Evolutionary conservation across 805 yeast species (phyloP), one percentile per base, ranked within the genome.

Genomic region (Ogataea zsoltii): DNA sequence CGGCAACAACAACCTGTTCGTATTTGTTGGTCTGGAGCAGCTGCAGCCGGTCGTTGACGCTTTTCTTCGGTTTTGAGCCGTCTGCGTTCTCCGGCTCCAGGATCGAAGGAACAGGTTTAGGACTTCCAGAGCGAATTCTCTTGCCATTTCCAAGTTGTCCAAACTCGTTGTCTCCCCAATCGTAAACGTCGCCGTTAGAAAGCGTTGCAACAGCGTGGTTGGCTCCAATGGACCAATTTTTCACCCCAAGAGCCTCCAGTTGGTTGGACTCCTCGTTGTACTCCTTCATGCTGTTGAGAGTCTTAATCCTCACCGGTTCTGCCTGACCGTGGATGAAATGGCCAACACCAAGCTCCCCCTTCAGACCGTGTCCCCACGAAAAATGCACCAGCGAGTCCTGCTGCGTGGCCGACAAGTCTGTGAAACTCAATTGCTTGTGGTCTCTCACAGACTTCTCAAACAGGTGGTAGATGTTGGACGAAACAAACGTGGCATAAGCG

Each of bases 61-160:
- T 68, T 54, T 57, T 61, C 31, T 69, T 69, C 3, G 44, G 60
- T 44, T 53, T 69, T 55, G 58, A 61, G 13, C 39, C 38, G 12
- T 39, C 37, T 5, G 37, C 33, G 13, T 38, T 34, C n/a, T 41
- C 45, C 4, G 90, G 88, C 58, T 83, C 88, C 15, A 83, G 54
- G 15, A 85, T 60, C 15, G 73, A 68, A 5, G 89, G 88, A 25
- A 82, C 60, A 7, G 67, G 61, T 1, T 63, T 42, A 0, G 94
- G 92, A 49, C 68, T 69, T 23, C 82, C 70, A 15, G 74, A 63
- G 60, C 85, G 84, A 48, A 76, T 75, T 33, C 76, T 71, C 57
- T 85, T 85, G 23, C 96, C 96, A 58, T 82, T 88, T 11, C 96
- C 97, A 35, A 88, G 72, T 67, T 92, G 97, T 18, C 92, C 96